Conservation (phyloP, 306 rosid genomes). For the Prunus mira region DNA sequence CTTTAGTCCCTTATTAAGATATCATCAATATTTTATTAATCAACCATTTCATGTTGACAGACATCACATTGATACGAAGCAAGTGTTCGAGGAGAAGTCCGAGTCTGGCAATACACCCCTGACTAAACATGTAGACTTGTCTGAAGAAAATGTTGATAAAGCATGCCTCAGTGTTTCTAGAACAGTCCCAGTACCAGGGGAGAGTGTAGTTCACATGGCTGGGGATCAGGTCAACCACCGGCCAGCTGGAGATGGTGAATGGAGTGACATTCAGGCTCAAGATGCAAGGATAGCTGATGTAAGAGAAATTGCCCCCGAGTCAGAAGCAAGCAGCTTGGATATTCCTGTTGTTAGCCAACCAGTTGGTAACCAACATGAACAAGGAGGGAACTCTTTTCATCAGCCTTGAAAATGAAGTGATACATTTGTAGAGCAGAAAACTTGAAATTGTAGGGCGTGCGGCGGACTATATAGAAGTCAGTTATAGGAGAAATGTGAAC, state of each 20-base stretch:
- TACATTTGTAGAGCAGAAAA: constrained; percentile 19
- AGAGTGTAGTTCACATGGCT: constrained; percentile 75
- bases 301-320: constrained; percentile 73
- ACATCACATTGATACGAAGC: constrained; percentile 72
- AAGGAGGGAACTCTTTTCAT: constrained; percentile 57
- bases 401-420: constrained; percentile 51
- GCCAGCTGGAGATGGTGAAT: constrained; percentile 67
- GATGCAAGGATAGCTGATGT: constrained; percentile 91
- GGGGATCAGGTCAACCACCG: constrained; percentile 57
- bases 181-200: constrained; percentile 61
- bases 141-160: constrained; percentile 87
- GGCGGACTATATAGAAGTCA: constrained; percentile 29
- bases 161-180: constrained; percentile 88
- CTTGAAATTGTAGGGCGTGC: constrained; percentile 25
- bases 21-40: background rate
- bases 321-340: constrained; percentile 85
- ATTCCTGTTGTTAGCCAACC: constrained; percentile 89
- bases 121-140: constrained; percentile 87
- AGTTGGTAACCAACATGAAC: constrained; percentile 55
- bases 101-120: constrained; percentile 52
- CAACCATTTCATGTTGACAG: constrained; percentile 32
- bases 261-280: constrained; percentile 96
- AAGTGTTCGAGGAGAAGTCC: constrained; percentile 76
- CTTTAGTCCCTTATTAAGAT: background rate
- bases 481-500: constrained; percentile 42